Percentiles rank a stretch among this genome's conserved stretches.
Evolutionary conservation across 306 rosid genomes (phyloP).

Genomic region (Medicago lupulina): DNA sequence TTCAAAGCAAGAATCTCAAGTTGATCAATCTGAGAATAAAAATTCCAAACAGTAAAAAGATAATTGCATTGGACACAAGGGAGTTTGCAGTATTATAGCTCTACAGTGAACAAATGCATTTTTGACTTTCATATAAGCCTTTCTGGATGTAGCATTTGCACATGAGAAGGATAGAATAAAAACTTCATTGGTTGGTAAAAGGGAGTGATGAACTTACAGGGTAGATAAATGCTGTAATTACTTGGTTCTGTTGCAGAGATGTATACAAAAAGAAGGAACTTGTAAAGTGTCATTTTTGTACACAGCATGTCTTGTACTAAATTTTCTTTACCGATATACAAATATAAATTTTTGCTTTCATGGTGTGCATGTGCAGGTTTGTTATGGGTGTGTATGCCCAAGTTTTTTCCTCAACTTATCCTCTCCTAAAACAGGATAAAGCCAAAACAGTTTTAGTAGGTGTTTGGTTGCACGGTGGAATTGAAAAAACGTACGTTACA

Average conservation of each 20-base stretch:
- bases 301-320: conserved; percentile 32
- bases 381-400: neutral
- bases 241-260: conserved; percentile 27
- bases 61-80: neutral
- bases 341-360: neutral
- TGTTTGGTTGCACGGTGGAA: too few relatives aligned
- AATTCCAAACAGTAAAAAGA: conserved; percentile 3
- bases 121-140: conserved; percentile 39
- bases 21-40: conserved; percentile 31
- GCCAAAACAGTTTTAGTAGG: neutral
- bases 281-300: conserved; percentile 52
- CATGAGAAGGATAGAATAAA: conserved; percentile 45
- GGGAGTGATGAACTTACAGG: conserved; percentile 31
- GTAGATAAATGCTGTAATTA: conserved; percentile 48
- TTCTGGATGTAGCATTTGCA: conserved; percentile 47
- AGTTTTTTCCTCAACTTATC: neutral
- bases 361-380: neutral
- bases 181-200: conserved; percentile 19
- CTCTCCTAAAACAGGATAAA: neutral
- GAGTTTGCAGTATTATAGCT: conserved; percentile 33
- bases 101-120: conserved; percentile 13
- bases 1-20: conserved; percentile 48
- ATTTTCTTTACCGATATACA: neutral
- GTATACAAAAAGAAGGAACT: conserved; percentile 41
- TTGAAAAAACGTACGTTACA: too few relatives aligned